Base-by-base conservation (phyloP, 176 grass and related monocot genomes). In the Oryza brachyantha region DNA sequence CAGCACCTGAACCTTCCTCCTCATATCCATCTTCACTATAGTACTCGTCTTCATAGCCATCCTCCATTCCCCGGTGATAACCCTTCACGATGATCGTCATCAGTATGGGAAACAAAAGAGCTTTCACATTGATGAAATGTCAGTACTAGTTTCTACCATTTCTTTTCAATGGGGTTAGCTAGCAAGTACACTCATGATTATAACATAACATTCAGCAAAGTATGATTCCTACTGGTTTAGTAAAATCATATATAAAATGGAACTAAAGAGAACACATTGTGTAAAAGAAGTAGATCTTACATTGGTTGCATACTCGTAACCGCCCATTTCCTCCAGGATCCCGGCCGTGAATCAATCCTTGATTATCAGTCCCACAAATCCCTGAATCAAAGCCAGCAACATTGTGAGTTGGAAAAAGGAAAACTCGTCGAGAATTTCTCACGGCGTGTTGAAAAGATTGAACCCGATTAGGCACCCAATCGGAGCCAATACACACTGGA, bases 1-100 rank as follows among this genome's bases (percentile, higher is more conserved):
- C 46, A 40, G 66, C 78, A 50, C 60, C 82, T 0, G 70, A 75
- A 13, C 82, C 73, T 34, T 89, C 78, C 19, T 89, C 82, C 59
- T 85, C 73, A 7, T 85, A 89, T 48, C 66, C 83, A 73, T 89
- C 87, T 68, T 89, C n/a, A 66, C 71, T 79, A 41, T 89, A 89
- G 60, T 89, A 89, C 38, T 89, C 78, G 7, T 81, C 78, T 50
- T 77, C 87, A 0, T 89, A 89, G 19, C 66, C 87, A 78, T 89
- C 72, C 78, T 85, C 83, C 26, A 61, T 39, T 61, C 45, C 13
- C 29, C 31, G 78, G 70, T 72, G 82, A 75, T 85, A 85, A 52
- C 78, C 87, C 87, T 89, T 27, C 7, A 71, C 0, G 2, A 77
- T 21, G 46, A 58, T 25, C 25, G 24, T 45, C 22, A 78, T 61